phyloP scores from a whole-genome alignment of 2,329 filamentous ascomycete genomes.

The Cordyceps sp. region DNA sequence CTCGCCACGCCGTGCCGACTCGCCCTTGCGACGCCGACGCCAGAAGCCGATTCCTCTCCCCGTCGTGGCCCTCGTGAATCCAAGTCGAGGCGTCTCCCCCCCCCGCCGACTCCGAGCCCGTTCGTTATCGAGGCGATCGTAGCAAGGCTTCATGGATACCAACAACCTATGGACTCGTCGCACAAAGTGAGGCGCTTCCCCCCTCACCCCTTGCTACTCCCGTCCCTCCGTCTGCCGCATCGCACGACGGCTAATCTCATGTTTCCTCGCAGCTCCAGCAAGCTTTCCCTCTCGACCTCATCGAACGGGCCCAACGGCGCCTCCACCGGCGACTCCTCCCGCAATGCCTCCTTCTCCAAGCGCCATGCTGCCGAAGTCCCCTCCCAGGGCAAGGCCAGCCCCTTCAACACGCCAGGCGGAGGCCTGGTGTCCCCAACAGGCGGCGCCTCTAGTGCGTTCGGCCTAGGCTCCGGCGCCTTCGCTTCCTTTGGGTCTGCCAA shows the following conservation, averaged over 20 bases:
- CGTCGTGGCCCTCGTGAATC: constrained; percentile 5
- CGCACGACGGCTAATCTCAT: constrained; percentile 6
- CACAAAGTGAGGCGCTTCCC: constrained; percentile 43
- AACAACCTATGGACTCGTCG: constrained; percentile 57
- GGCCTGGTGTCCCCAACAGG: constrained; percentile 23
- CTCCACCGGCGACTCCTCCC: constrained; percentile 37
- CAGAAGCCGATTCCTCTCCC: constrained; percentile 1
- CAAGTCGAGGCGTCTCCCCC: constrained; percentile 8
- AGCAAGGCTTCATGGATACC: constrained; percentile 35
- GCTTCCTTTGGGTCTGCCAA: constrained; percentile 72
- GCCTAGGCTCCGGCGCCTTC: constrained; percentile 86
- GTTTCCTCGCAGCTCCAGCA: constrained; percentile 48
- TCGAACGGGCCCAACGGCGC: constrained; percentile 35
- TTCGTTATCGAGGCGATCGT: constrained; percentile 4
- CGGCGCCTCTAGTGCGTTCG: constrained; percentile 75
- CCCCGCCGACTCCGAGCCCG: constrained; percentile 4
- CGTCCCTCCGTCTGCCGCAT: not conserved
- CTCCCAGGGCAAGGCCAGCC: constrained; percentile 61
- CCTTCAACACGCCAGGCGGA: constrained; percentile 60
- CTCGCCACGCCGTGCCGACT: too few species aligned
- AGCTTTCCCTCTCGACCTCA: constrained; percentile 75
- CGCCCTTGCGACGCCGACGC: not conserved
- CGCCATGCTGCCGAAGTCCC: constrained; percentile 55
- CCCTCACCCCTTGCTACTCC: not conserved
- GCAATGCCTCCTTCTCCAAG: constrained; percentile 49